Percentiles rank a stretch among this genome's conserved stretches.
Conservation (phyloP, 352 stramenopile species). For the Phytophthora rubi region DNA sequence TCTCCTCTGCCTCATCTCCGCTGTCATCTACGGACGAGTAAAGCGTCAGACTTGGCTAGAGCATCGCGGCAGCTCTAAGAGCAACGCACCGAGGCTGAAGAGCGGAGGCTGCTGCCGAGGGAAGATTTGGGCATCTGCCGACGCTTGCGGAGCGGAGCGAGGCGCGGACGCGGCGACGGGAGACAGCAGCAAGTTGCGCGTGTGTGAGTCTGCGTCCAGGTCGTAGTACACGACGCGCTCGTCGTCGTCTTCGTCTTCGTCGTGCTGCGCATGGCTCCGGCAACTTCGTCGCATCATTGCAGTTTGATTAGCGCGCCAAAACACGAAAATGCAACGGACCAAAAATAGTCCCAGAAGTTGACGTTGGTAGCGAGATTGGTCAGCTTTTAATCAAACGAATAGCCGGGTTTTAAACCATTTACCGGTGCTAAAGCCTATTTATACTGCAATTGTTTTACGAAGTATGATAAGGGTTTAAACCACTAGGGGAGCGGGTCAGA, state of each 20-base stretch:
- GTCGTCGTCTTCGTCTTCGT: constrained; percentile 42
- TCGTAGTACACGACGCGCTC: constrained; percentile 72
- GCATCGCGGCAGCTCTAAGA: neutral
- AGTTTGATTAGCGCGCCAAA: neutral
- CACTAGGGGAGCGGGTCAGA: too few species aligned
- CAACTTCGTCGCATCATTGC: constrained; percentile 8
- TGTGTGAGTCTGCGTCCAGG: constrained; percentile 44
- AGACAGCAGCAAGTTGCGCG: constrained; percentile 27
- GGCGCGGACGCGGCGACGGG: constrained; percentile 16
- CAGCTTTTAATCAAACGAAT: too few species aligned
- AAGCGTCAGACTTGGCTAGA: constrained; percentile 5
- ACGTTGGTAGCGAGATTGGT: neutral
- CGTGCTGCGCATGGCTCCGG: constrained; percentile 14
- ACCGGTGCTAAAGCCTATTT: too few species aligned
- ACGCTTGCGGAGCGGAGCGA: constrained; percentile 8
- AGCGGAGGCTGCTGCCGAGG: constrained; percentile 35
- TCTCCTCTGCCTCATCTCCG: constrained; percentile 35
- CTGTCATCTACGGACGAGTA: constrained; percentile 36
- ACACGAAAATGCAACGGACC: neutral
- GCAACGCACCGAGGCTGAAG: constrained; percentile 49
- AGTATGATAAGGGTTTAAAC: too few species aligned
- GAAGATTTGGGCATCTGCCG: constrained; percentile 44
- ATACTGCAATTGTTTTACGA: too few species aligned
- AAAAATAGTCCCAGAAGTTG: neutral
- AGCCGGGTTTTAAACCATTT: too few species aligned